A percentile compares a stretch with the other conserved stretches of the same genome.
Conservation (phyloP, 2,329 filamentous ascomycete species). For the Fusarium sublunatum region DNA sequence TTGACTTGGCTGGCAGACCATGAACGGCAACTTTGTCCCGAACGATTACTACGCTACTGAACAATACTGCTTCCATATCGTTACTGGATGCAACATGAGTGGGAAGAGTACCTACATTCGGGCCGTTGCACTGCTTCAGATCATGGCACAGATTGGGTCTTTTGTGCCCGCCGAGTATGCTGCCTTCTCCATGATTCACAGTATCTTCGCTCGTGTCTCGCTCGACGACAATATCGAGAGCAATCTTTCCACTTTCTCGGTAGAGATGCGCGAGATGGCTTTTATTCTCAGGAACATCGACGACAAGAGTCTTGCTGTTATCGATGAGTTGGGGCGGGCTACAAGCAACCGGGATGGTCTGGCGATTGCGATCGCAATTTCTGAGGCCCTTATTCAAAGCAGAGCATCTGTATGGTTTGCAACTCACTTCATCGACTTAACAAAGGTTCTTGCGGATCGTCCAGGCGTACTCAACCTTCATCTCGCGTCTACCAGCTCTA, state of each 20-base stretch:
- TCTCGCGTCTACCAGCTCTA: conserved; percentile 74
- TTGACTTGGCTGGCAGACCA: conserved; percentile 56
- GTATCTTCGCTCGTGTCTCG: conserved; percentile 88
- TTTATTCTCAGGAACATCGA: conserved; percentile 90
- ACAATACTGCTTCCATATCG: conserved; percentile 86
- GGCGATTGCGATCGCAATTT: conserved; percentile 88
- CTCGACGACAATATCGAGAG: conserved; percentile 89
- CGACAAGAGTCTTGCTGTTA: conserved; percentile 78
- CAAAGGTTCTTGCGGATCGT: conserved; percentile 77
- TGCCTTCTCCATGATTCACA: conserved; percentile 80
- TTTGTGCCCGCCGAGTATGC: conserved; percentile 91
- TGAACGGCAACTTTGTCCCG: conserved; percentile 77
- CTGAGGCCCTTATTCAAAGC: conserved; percentile 85
- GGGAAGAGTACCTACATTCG: conserved; percentile 97
- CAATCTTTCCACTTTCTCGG: conserved; percentile 91
- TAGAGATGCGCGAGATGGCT: conserved; percentile 96
- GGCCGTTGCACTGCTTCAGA: conserved; percentile 81
- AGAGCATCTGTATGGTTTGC: conserved; percentile 89
- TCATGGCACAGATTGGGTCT: conserved; percentile 94
- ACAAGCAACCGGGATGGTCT: conserved; percentile 91
- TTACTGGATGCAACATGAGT: conserved; percentile 98
- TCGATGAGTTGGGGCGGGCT: conserved; percentile 92
- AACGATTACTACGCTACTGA: conserved; percentile 90
- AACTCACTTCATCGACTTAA: conserved; percentile 89
- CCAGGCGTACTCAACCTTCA: conserved; percentile 86